Base-by-base conservation (phyloP, 441 rosid genomes). In the Cnidoscolus chayamansa region DNA sequence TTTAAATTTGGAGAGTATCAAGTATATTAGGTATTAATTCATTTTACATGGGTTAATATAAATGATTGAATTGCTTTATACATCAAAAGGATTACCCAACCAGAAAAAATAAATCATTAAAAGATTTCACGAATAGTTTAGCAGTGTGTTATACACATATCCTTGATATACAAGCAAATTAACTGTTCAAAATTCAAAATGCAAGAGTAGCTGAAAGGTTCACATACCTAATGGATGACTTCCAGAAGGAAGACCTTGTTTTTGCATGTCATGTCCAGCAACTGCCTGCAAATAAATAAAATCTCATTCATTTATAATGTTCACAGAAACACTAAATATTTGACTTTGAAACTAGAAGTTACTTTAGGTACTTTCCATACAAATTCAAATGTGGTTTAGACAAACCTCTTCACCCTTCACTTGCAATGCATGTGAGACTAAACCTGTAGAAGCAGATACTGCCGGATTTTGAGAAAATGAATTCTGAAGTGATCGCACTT, bases 341-440 rank as follows among this genome's bases (percentile, higher is more conserved):
- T 10, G 40, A 71, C 9, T 30, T 31, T 56, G 10, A 73, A 72
- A 72, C 55, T 31, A 65, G 32, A 30, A 74, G 63, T 35, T 62
- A 51, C 17, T 15, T 71, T 37, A 74, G 63, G 43, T 62, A 51
- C 17, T 15, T 71, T 37, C 30, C 25, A 58, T 63, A 78, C 17
- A 59, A 62, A 68, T 66, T 60, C 31, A 66, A 56, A 57, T 31
- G 47, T 13, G 53, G 45, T 64, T 47, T 66, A 74, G 80, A 74
- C 71, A 25, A 80, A 91, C 94, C 91, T 88, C 93, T 82, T 85
- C 94, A 51, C 63, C 75, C 77, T 86, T 91, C 77, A 72, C 73
- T 63, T 86, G 86, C 59, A 88, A 77, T 35, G 81, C 76, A 72
- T 77, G 79, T 20, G 85, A 40, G 17, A 73, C 72, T 74, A 81